Conservation (phyloP, 1,139 yeast genomes). For the Taiozyma onychis region DNA sequence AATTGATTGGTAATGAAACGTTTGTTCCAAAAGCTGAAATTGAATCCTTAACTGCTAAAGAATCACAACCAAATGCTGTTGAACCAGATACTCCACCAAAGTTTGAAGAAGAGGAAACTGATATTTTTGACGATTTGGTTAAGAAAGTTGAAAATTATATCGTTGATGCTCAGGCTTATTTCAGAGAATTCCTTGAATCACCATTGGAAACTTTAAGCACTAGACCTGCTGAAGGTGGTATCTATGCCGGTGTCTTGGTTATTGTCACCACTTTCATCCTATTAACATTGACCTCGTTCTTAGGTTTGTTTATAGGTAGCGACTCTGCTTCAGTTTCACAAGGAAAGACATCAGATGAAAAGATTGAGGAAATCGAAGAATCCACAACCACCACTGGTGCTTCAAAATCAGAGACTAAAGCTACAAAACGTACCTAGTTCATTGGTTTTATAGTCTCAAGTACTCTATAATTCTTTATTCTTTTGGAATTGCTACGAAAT, state of each 20-base stretch:
- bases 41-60: slow-evolving; percentile 41
- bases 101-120: slow-evolving; percentile 2
- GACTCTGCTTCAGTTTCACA: slow-evolving; percentile 9
- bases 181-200: slow-evolving; percentile 33
- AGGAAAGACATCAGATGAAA: background rate
- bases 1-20: slow-evolving; percentile 70
- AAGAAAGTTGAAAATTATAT: slow-evolving; percentile 22
- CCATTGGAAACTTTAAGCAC: slow-evolving; percentile 38
- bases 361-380: slow-evolving; percentile 12
- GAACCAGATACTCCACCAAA: slow-evolving; percentile 25
- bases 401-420: slow-evolving; percentile 27
- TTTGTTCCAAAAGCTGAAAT: slow-evolving; percentile 54
- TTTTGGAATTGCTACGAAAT: background rate
- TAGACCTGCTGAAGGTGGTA: slow-evolving; percentile 45
- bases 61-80: slow-evolving; percentile 35
- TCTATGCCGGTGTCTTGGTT: slow-evolving; percentile 38
- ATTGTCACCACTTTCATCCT: slow-evolving; percentile 37
- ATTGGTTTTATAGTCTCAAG: background rate
- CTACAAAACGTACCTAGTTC: slow-evolving; percentile 24
- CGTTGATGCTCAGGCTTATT: slow-evolving; percentile 22
- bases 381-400: slow-evolving; percentile 23
- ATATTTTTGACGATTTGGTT: slow-evolving; percentile 13
- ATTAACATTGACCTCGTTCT: slow-evolving; percentile 32
- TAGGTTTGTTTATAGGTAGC: slow-evolving; percentile 26
- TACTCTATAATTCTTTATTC: background rate